phyloP scores from a whole-genome alignment of 352 stramenopile species.

The Thraustochytrium striatum region DNA sequence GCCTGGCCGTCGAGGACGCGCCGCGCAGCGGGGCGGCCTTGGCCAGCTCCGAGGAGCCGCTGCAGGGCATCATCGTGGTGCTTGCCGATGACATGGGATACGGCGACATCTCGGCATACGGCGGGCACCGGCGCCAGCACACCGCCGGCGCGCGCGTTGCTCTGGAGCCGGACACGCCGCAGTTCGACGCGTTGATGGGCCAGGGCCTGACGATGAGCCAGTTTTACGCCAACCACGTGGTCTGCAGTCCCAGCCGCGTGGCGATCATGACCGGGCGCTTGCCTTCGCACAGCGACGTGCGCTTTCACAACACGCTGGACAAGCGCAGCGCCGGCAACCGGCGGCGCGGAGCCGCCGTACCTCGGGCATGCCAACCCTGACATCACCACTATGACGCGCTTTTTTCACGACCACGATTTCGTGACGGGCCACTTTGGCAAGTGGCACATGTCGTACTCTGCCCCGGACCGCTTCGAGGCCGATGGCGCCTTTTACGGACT shows the following conservation, averaged over 20 bases:
- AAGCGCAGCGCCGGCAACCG: neutral
- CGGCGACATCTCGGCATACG: conserved; percentile 31
- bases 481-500: conserved; percentile 18
- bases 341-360: too few species aligned
- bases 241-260: conserved; percentile 30
- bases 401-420: conserved; percentile 37
- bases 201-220: conserved; percentile 27
- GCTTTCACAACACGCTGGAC: conserved; percentile 35
- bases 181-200: conserved; percentile 9
- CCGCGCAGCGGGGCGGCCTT: neutral
- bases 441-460: conserved; percentile 22
- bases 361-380: too few species aligned
- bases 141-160: neutral
- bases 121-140: neutral
- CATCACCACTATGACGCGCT: conserved; percentile 13
- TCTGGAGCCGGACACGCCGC: conserved; percentile 30
- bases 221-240: conserved; percentile 36
- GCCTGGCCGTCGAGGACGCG: neutral
- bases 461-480: neutral
- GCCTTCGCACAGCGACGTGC: conserved; percentile 33
- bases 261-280: conserved; percentile 32
- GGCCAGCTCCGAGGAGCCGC: neutral
- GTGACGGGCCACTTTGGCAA: conserved; percentile 43
- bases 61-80: conserved; percentile 41
- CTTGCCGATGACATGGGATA: conserved; percentile 40